Percentiles rank a stretch among this genome's conserved stretches.
Evolutionary conservation across 306 rosid species (phyloP).

Genomic region (Oxytropis ochrocephala): DNA sequence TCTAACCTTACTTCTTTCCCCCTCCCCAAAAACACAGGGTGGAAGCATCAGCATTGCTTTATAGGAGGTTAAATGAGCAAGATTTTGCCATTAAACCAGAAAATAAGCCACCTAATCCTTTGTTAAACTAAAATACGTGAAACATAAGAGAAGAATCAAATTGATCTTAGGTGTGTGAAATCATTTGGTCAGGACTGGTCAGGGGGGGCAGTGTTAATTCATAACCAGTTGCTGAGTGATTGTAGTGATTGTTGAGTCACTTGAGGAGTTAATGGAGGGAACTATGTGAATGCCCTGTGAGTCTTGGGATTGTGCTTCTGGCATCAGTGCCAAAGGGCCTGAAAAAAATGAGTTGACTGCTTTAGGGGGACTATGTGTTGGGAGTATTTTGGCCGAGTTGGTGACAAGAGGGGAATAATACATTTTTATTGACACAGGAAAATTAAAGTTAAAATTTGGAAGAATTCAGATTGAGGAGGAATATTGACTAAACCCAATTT

Average conservation of each 20-base stretch:
- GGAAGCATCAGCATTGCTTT: constrained; percentile 98
- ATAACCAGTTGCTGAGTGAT: constrained; percentile 5
- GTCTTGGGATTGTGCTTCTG: constrained; percentile 4
- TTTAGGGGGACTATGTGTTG: constrained; percentile 15
- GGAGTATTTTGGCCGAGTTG: constrained; percentile 3
- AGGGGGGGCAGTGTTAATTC: constrained; percentile 16
- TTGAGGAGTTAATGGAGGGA: constrained; percentile 18
- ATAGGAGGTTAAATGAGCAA: constrained; percentile 93
- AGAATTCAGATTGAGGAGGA: not conserved
- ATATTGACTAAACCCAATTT: constrained; percentile 20
- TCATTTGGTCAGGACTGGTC: constrained; percentile 28
- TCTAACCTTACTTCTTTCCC: constrained; percentile 26
- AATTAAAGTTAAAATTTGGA: constrained; percentile 10
- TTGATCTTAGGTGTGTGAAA: constrained; percentile 29
- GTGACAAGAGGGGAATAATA: not conserved
- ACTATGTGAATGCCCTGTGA: not conserved
- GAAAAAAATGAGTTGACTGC: constrained; percentile 15
- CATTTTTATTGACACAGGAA: constrained; percentile 8
- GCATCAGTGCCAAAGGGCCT: constrained; percentile 3
- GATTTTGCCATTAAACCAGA: constrained; percentile 79
- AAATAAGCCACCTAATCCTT: constrained; percentile 32
- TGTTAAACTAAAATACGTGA: constrained; percentile 46
- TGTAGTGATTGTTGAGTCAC: constrained; percentile 4
- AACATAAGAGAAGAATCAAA: constrained; percentile 31
- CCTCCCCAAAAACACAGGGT: constrained; percentile 57